Base-by-base conservation (phyloP, 2,329 filamentous ascomycete species). In the Emergomyces pasteurianus region DNA sequence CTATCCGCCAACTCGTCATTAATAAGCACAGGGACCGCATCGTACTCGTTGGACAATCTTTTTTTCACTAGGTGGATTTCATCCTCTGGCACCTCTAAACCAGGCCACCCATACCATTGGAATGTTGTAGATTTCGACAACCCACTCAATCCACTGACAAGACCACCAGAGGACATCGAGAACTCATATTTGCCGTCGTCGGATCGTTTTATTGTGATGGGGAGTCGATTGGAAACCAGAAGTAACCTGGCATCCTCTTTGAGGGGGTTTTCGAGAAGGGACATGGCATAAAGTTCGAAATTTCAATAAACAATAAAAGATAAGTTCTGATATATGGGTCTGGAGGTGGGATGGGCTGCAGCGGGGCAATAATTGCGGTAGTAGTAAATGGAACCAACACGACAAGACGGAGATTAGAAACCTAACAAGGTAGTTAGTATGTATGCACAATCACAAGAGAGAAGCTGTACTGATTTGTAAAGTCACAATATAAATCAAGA, bases 21-120 rank as follows among this genome's bases (percentile, higher is more conserved):
- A 70, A 97, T 86, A 73, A 96, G 96, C 60, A 99, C 88, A 0
- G 94, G 92, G 47, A 95, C 85, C 8, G 92, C 92, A 67, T 88
- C 86, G 75, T 95, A 92, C 69, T 96, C 88, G 26, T 94, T 86
- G 77, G 90, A 89, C 70, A 97, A 79, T 65, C 88, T 85, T 70
- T 87, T 81, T 71, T 85, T 87, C 74, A 99, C 86, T 60, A 82
- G 80, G 1, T 82, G 80, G 50, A 89, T 83, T 74, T 97, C 92
- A 60, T 85, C 83, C 65, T 95, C 89, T 46, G 92, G 92, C 4
- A 97, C 86, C 74, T 97, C 90, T 56, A 96, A 78, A 43, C 94
- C 94, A 0, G 94, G 92, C 92, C 94, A 97, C 67, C 94, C 94
- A 76, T 97, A 97, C 94, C 94, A 99, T 75, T 94, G 89, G 76